Evolutionary conservation across 208 protist species (phyloP), one percentile per base, ranked within the genome.

Genomic region (Trypanosoma congolense): DNA sequence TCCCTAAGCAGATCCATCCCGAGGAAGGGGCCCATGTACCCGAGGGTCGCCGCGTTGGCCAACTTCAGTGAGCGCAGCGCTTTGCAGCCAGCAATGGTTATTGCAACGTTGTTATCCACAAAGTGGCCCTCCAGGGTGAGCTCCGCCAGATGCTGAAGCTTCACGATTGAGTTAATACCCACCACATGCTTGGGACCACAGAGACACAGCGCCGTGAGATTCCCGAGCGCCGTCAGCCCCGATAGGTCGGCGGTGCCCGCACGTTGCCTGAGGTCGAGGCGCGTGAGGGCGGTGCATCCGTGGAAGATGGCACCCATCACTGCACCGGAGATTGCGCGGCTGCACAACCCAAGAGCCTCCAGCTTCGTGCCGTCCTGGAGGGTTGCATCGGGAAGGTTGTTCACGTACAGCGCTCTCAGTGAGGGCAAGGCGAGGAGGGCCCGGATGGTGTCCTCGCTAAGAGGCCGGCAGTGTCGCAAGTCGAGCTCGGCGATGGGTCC

Each of bases 321-420:
- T 6, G 12, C n/a, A n/a, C 6, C 21, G 18, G 42, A 25, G n/a
- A 19, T 19, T 9, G 42, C 8, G 6, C 18, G 10, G 21, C 42
- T 24, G n/a, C 42, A 46, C 42, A 46, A n/a, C 42, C 21, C 42
- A 6, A 46, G 42, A 6, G 21, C n/a, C 42, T 46, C 18, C 42
- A 46, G n/a, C n/a, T 6, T 6, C 5, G 18, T 25, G 10, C 12
- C 6, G 10, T 19, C 18, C 10, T 8, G 42, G 18, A 46, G n/a
- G 10, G n/a, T n/a, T 9, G n/a, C 42, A 8, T 24, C 21, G 42
- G 18, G 18, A 9, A 19, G n/a, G 42, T 24, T 19, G n/a, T 46
- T n/a, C 42, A 46, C 5, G 6, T 9, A 24, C 42, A 46, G 42
- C 42, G 6, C n/a, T 5, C 42, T 8, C 6, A 46, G 42, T 22